Conservation (phyloP, 768 basidiomycete species). For the Boletus subcaerulescens region DNA sequence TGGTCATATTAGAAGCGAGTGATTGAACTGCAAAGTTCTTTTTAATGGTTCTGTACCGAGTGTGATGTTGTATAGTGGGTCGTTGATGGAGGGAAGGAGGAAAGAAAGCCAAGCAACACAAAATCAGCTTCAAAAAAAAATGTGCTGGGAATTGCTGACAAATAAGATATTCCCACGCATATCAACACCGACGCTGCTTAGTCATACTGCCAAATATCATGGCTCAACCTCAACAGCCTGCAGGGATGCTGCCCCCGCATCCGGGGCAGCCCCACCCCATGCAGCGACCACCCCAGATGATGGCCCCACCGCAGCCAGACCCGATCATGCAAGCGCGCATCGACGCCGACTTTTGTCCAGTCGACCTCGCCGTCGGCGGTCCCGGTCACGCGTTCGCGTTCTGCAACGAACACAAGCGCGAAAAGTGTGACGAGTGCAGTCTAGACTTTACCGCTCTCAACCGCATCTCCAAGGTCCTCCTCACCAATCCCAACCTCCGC, state of each 20-base stretch:
- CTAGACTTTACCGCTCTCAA: conserved; percentile 76
- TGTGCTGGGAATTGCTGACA: conserved; percentile 28
- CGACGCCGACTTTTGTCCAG: conserved; percentile 65
- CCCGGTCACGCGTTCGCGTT: conserved; percentile 53
- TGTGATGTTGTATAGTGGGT: conserved; percentile 23
- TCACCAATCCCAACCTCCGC: conserved; percentile 63
- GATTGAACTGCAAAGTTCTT: conserved; percentile 29
- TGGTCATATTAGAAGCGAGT: conserved; percentile 70
- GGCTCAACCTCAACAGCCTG: conserved; percentile 64
- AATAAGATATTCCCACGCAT: conserved; percentile 19
- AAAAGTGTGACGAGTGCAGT: conserved; percentile 72
- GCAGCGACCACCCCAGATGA: conserved; percentile 41
- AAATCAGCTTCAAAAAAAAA: conserved; percentile 22
- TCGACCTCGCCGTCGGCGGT: conserved; percentile 51
- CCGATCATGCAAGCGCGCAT: conserved; percentile 73
- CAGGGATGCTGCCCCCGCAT: conserved; percentile 28
- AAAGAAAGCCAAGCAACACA: conserved; percentile 19
- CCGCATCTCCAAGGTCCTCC: conserved; percentile 68
- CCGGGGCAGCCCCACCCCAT: conserved; percentile 35
- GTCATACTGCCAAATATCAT: conserved; percentile 32
- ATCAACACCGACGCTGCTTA: neutral
- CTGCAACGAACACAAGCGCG: conserved; percentile 65
- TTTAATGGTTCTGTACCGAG: conserved; percentile 10
- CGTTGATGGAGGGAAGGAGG: conserved; percentile 24
- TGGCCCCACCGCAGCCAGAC: conserved; percentile 52